Evolutionary conservation across 352 stramenopile species (phyloP).

Genomic region (Phytophthora europaea): DNA sequence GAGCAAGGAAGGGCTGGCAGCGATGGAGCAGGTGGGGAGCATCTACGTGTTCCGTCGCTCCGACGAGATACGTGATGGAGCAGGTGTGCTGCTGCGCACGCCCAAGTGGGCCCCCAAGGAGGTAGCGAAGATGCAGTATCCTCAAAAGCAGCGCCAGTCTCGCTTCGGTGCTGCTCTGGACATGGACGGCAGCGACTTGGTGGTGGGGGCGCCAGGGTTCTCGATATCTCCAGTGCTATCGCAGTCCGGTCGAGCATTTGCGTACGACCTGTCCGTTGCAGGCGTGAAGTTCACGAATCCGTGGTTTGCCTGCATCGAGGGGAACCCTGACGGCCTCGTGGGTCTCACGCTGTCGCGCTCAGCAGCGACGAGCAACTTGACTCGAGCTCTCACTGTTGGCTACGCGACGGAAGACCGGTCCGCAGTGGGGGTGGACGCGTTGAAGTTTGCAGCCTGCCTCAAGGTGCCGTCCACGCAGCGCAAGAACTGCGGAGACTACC

Average conservation of each 20-base stretch:
- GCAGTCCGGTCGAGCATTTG: slow-evolving; percentile 67
- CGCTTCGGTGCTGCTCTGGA: slow-evolving; percentile 66
- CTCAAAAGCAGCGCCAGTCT: slow-evolving; percentile 66
- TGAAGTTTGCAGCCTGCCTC: slow-evolving; percentile 72
- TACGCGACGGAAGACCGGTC: slow-evolving; percentile 86
- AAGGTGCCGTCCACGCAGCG: slow-evolving; percentile 66
- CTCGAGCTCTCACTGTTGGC: slow-evolving; percentile 63
- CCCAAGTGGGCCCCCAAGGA: slow-evolving; percentile 81
- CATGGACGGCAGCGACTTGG: slow-evolving; percentile 63
- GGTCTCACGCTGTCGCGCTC: slow-evolving; percentile 67
- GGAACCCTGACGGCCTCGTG: slow-evolving; percentile 62
- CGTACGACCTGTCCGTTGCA: slow-evolving; percentile 69
- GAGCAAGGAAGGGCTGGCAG: slow-evolving; percentile 30
- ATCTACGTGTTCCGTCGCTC: slow-evolving; percentile 76
- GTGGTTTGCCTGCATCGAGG: slow-evolving; percentile 74
- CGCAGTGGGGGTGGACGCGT: slow-evolving; percentile 59
- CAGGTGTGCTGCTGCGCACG: slow-evolving; percentile 65
- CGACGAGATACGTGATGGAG: slow-evolving; percentile 75
- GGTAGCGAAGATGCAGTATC: slow-evolving; percentile 81
- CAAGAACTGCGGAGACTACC: slow-evolving; percentile 76
- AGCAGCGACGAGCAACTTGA: slow-evolving; percentile 47
- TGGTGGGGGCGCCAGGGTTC: slow-evolving; percentile 69
- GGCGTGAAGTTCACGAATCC: slow-evolving; percentile 66
- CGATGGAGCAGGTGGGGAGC: slow-evolving; percentile 61
- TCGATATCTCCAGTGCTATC: slow-evolving; percentile 52